A percentile compares a stretch with the other conserved stretches of the same genome.
Conservation (phyloP, 768 basidiomycete genomes). For the Collybiopsis luxurians region DNA sequence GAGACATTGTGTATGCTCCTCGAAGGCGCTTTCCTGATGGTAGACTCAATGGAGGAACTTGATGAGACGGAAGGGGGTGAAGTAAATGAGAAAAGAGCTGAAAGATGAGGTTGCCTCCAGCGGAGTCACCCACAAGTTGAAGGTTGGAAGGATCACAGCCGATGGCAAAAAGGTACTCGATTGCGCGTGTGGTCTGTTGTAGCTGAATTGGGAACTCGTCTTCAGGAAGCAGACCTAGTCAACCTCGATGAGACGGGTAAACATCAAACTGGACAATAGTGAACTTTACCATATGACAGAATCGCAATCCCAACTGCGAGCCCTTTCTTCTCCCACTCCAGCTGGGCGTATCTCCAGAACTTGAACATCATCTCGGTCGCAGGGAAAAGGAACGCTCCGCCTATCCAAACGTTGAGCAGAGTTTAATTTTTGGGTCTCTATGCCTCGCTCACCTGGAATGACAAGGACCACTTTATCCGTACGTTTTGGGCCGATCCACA, state of each 20-base stretch:
- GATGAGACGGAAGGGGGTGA: slow-evolving; percentile 12
- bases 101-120: slow-evolving; percentile 17
- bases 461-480: no score
- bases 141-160: slow-evolving; percentile 14
- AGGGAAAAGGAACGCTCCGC: slow-evolving; percentile 10
- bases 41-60: slow-evolving; percentile 14
- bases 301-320: slow-evolving; percentile 8
- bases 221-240: slow-evolving; percentile 13
- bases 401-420: neutral
- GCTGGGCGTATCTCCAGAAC: slow-evolving; percentile 8
- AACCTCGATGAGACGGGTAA: neutral
- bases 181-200: slow-evolving; percentile 17
- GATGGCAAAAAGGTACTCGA: slow-evolving; percentile 11
- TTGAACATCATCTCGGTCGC: neutral
- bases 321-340: slow-evolving; percentile 3
- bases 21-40: slow-evolving; percentile 19
- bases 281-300: slow-evolving; percentile 6
- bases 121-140: slow-evolving; percentile 17
- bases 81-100: slow-evolving; percentile 19
- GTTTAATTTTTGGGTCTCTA: no score
- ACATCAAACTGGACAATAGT: neutral
- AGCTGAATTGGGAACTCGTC: slow-evolving; percentile 16
- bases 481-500: no score
- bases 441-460: no score
- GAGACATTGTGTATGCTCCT: slow-evolving; percentile 34